Evolutionary conservation across 805 yeast genomes (phyloP), one percentile per base, ranked within the genome.

Genomic region (Teunomyces panamensis): DNA sequence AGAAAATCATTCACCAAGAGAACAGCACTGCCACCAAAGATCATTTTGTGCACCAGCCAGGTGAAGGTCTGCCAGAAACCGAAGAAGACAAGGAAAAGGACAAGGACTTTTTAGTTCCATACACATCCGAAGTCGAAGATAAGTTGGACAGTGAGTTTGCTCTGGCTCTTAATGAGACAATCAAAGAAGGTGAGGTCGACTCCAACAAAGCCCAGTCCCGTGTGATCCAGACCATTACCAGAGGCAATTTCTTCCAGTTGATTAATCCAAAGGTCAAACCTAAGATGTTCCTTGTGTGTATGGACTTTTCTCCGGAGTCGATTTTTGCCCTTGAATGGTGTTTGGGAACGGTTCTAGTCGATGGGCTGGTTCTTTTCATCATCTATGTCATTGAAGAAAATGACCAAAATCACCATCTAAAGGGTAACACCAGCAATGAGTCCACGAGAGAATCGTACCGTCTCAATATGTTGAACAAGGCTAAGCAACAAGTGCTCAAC

Each of bases 271-370:
- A 63, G 48, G 61, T 68, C 43, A 73, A 73, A 50, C 78, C 78
- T 35, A 81, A 81, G 55, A 79, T 87, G 60, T 89, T 83, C 63
- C 67, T 90, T 42, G 77, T 89, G 16, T 89, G 94, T 58, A 79
- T 86, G 71, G 97, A 91, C 62, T 77, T 86, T 52, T 83, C 92
- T 3, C 86, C 89, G 0, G 97, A 89, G 61, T 84, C 96, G 2
- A 74, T 77, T 33, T 87, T 86, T 64, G 94, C 97, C 0, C 72
- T 91, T 17, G 94, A 89, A 58, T 90, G 96, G 87, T 80, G 90
- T 37, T 74, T 91, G 55, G 97, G 97, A 2, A 80, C 96, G 0
- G 85, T 89, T 0, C 73, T 90, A 42, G 85, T 84, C 17, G 90
- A 88, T 58, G 94, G 94, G 0, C 86, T 89, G 46, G 89, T 90